Evolutionary conservation across 2,329 filamentous ascomycete genomes (phyloP), one percentile per base, ranked within the genome.

Genomic region (Aspergillus felis): DNA sequence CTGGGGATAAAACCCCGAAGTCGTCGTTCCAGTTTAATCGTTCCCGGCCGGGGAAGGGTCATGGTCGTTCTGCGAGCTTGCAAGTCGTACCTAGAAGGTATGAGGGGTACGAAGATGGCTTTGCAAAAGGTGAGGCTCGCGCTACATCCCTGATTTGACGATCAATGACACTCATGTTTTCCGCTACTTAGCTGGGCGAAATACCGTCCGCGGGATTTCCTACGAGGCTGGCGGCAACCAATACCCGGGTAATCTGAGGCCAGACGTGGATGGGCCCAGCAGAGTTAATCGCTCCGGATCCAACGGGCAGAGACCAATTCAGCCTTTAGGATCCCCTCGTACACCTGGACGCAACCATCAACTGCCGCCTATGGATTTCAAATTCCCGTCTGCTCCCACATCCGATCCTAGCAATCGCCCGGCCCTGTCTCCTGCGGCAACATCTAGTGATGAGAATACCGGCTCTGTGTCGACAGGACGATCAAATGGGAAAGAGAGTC

Each of bases 31-130:
- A 61, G 42, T 70, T 69, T 56, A 74, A 77, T 64, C 74, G 81
- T 22, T 76, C 81, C 53, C 81, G 84, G 53, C 82, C 84, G 22
- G 70, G 68, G 20, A 85, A 85, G 65, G 84, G 87, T 4, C 92
- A 96, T 78, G 85, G 82, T 50, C 83, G 92, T 53, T 91, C 91
- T 41, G 85, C 90, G 25, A 96, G 92, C 77, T 76, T 96, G 58
- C 92, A 96, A 71, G 88, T 93, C 63, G 71, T 85, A 61, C 79
- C 86, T 50, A 80, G 80, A 60, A 74, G 74, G 59, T 69, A 73
- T 57, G 74, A 75, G 55, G 67, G 72, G 32, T 74, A 74, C 64
- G 76, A 76, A 54, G 75, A 75, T 44, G 61, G 70, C 24, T 68
- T 70, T 46, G 59, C 66, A 57, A 75, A 75, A 70, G 74, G 78